Base-by-base conservation (phyloP, 768 basidiomycete genomes). In the Mycena chlorophos region DNA sequence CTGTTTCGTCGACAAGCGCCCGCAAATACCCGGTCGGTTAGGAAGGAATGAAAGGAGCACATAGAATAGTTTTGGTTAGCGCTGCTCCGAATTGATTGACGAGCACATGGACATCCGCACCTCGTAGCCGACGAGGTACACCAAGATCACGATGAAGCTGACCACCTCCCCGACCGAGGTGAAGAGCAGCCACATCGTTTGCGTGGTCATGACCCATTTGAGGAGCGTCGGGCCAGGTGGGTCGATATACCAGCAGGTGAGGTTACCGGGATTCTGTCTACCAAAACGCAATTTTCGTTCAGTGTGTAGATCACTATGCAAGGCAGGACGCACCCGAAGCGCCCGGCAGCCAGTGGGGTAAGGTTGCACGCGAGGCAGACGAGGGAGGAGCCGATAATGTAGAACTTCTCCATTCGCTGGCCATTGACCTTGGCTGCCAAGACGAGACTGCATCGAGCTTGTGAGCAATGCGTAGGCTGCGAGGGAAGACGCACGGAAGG, bases 161-260 rank as follows among this genome's bases (percentile, higher is more conserved):
- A 34, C n/a, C 17, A 50, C 25, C 34, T 50, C 49, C 14, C 49
- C 49, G 14, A 29, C 22, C 20, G 49, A 50, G 1, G 31, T 22
- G 13, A 50, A 20, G 31, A 50, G 49, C 2, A 50, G 30, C 49
- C 30, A 38, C 20, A 37, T 19, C 17, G 49, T 50, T 26, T 50
- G 49, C 20, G 49, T 50, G 20, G 30, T 26, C 13, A 50, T 10
- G 19, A 37, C 20, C 49, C 30, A 50, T 5, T n/a, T 8, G 22
- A 50, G 20, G 40, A 42, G 40, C 8, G 13, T 14, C 40, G 40
- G 40, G 49, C 49, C 49, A 4, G 31, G 49, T 22, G 38, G 13
- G 20, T 42, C 40, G 40, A 6, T 5, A 19, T 42, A 42, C 40
- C 40, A 51, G 50, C 37, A 39, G 25, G 50, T 51, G 38, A 51